Base-by-base conservation (phyloP, 2,329 filamentous ascomycete species). In the Neurospora sp. region DNA sequence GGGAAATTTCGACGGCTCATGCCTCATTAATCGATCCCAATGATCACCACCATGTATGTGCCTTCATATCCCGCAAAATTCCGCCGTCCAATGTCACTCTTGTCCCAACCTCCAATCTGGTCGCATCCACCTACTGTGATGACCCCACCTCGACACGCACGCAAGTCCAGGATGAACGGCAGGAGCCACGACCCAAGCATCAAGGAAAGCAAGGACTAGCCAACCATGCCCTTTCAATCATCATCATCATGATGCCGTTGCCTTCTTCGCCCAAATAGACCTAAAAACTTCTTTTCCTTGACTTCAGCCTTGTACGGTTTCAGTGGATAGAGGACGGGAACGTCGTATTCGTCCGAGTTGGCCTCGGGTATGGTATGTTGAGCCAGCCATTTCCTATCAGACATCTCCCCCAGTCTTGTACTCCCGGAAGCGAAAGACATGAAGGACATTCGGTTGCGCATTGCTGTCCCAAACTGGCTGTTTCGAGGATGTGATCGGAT, bases 381-480 rank as follows among this genome's bases (percentile, higher is more conserved):
- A 7, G 73, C 66, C 7, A 73, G 73, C 76, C 75, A 76, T 52
- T 76, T 78, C 36, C 75, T 73, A 66, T 78, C 75, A 0, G 79
- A 78, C 4, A 80, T 78, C 66, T 80, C 78, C 9, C 79, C 79
- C 6, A 80, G 74, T 69, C 75, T 76, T n/a, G 78, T 80, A 75
- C 78, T 80, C 68, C 74, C 77, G 0, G 77, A 77, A 0, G 77
- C 74, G 42, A 76, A 75, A 1, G 78, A 77, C 33, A 76, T 66
- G 10, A 79, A 71, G 2, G 79, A 80, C n/a, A 78, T 71, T 38
- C 77, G 73, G 38, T 78, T 74, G 11, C 72, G 62, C 52, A 46
- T 68, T 17, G 67, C 66, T 66, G 71, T 38, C 19, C 67, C 52
- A 62, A 62, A 62, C 52, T 62, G 52, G 52, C 52, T 62, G 52